phyloP scores from a whole-genome alignment of 2,329 filamentous ascomycete species.

The Fusarium zealandicum region DNA sequence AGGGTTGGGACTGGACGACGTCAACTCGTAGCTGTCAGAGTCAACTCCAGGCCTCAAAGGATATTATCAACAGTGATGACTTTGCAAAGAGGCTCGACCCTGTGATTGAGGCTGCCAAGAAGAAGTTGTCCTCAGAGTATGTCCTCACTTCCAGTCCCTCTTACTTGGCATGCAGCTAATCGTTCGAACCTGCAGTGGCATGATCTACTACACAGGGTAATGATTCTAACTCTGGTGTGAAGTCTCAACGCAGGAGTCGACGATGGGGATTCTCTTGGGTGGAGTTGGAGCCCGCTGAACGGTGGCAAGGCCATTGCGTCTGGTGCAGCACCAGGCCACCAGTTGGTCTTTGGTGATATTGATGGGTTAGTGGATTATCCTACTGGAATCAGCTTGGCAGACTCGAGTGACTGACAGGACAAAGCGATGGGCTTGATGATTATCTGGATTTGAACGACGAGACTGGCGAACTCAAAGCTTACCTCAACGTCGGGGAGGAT shows the following conservation, averaged over 20 bases:
- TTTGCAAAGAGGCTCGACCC: neutral
- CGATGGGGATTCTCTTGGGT: conserved; percentile 9
- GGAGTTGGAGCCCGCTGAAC: conserved; percentile 13
- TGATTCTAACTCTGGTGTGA: neutral
- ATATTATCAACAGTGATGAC: neutral
- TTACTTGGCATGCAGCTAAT: too few relatives aligned
- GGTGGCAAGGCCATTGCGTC: conserved; percentile 8
- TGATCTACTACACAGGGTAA: conserved; percentile 22
- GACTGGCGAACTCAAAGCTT: neutral
- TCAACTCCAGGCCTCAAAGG: conserved; percentile 2
- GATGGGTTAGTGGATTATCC: conserved; percentile 3
- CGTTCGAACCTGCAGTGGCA: neutral
- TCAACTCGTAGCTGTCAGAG: neutral
- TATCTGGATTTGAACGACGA: neutral
- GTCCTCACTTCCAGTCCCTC: too few relatives aligned
- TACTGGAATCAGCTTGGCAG: too few relatives aligned
- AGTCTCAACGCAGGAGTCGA: conserved; percentile 10
- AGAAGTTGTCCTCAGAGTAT: conserved; percentile 1
- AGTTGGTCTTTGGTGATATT: conserved; percentile 10
- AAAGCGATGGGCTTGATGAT: neutral
- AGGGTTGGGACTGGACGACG: conserved; percentile 2
- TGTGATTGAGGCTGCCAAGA: conserved; percentile 6
- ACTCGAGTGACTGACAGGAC: neutral
- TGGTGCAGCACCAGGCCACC: neutral
- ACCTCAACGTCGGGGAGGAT: neutral